A percentile compares a stretch with the other conserved stretches of the same genome.
These are phyloP conservation scores for Lactarius vividus DNA, from an alignment of 768 basidiomycete species.

Conservation along the genomic window DNA sequence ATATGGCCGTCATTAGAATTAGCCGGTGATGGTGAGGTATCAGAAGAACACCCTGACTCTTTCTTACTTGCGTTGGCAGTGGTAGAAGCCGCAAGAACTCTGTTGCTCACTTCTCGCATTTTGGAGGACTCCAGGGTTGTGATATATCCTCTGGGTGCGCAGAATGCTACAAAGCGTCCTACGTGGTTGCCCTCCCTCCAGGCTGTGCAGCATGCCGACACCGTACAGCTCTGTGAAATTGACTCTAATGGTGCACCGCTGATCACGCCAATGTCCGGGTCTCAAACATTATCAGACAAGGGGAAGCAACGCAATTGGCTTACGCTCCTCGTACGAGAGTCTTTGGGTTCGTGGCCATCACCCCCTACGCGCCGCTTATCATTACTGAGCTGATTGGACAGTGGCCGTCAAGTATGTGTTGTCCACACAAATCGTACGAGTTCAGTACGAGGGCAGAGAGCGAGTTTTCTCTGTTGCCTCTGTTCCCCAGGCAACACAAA, in stretches of 20 bases:
- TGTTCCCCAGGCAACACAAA: slow-evolving; percentile 38
- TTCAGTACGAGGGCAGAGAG: slow-evolving; percentile 57
- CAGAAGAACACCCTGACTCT: neutral
- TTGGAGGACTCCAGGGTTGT: slow-evolving; percentile 47
- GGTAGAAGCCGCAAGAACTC: slow-evolving; percentile 52
- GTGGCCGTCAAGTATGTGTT: slow-evolving; percentile 74
- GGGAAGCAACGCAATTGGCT: slow-evolving; percentile 64
- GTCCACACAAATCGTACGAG: slow-evolving; percentile 55
- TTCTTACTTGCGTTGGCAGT: slow-evolving; percentile 38
- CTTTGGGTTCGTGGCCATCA: slow-evolving; percentile 50
- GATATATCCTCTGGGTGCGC: slow-evolving; percentile 45
- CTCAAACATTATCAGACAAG: slow-evolving; percentile 25
- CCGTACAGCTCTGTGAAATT: slow-evolving; percentile 53
- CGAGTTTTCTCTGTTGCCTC: slow-evolving; percentile 58
- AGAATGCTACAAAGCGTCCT: slow-evolving; percentile 37
- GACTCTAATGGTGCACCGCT: slow-evolving; percentile 20
- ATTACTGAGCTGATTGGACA: slow-evolving; percentile 31
- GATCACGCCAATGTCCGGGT: slow-evolving; percentile 7
- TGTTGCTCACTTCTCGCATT: slow-evolving; percentile 61
- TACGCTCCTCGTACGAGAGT: slow-evolving; percentile 58
- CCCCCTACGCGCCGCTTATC: slow-evolving; percentile 8
- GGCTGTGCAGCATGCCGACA: slow-evolving; percentile 48
- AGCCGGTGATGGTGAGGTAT: slow-evolving; percentile 53
- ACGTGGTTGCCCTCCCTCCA: slow-evolving; percentile 51
- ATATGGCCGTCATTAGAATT: slow-evolving; percentile 74